Percentiles rank a stretch among this genome's conserved stretches.
These are phyloP conservation scores for Lasiosphaeria ovina DNA, from an alignment of 495 filamentous ascomycete species.

Conservation along the genomic window DNA sequence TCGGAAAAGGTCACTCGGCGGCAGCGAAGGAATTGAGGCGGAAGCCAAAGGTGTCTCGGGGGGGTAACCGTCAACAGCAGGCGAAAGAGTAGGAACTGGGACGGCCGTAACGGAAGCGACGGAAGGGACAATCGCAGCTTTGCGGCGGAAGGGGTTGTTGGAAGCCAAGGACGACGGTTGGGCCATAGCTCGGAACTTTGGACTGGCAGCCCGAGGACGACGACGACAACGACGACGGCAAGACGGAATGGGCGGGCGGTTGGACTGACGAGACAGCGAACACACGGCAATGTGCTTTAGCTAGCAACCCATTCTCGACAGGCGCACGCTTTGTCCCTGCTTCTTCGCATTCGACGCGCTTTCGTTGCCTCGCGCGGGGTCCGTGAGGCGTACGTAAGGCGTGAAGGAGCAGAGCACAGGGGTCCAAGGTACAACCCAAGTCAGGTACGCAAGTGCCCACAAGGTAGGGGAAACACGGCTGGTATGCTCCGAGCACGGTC, in stretches of 20 bases:
- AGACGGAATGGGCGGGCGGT: neutral
- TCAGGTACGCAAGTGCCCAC: too few relatives aligned
- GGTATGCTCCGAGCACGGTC: too few relatives aligned
- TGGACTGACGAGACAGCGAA: constrained; percentile 7
- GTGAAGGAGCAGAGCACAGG: too few relatives aligned
- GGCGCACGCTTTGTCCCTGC: constrained; percentile 16
- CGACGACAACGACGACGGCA: neutral
- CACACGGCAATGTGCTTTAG: constrained; percentile 8
- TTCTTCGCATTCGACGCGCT: constrained; percentile 13
- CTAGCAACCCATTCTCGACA: constrained; percentile 25
- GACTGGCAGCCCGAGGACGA: neutral
- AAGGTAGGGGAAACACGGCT: too few relatives aligned
- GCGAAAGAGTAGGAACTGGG: constrained; percentile 18
- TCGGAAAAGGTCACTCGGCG: constrained; percentile 31
- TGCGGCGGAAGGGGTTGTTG: constrained; percentile 51
- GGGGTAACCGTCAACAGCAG: constrained; percentile 11
- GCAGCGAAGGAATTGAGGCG: constrained; percentile 22
- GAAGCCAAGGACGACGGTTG: constrained; percentile 36
- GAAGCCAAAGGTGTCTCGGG: constrained; percentile 16
- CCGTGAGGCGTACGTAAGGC: too few relatives aligned
- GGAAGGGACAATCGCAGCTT: constrained; percentile 15
- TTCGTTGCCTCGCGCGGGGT: neutral
- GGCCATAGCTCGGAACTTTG: constrained; percentile 21
- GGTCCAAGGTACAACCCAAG: too few relatives aligned
- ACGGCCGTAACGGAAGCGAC: constrained; percentile 14